phyloP scores from a whole-genome alignment of 2,329 filamentous ascomycete species.

The Aspergillus intermedius region DNA sequence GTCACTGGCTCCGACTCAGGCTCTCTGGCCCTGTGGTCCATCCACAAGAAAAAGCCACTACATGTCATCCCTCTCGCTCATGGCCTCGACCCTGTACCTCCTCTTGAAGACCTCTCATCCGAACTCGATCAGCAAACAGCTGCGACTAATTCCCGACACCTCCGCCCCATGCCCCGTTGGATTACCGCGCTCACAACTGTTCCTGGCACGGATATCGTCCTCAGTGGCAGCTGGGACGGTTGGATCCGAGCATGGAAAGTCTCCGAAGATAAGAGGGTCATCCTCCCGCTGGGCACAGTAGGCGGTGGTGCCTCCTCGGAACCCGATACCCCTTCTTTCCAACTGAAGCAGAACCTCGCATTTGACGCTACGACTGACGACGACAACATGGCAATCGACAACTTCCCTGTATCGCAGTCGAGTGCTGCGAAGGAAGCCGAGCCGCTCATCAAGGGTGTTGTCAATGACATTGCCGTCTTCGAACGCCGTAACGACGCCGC shows the following conservation, averaged over 20 bases:
- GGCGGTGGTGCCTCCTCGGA: slow-evolving; percentile 32
- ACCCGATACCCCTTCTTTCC: slow-evolving; percentile 25
- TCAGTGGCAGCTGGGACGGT: slow-evolving; percentile 94
- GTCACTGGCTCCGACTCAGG: slow-evolving; percentile 93
- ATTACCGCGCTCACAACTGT: slow-evolving; percentile 84
- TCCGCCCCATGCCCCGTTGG: slow-evolving; percentile 66
- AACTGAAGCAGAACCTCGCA: slow-evolving; percentile 29
- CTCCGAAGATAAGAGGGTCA: slow-evolving; percentile 70
- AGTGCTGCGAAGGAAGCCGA: slow-evolving; percentile 7
- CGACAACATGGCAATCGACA: slow-evolving; percentile 18
- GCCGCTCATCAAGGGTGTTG: slow-evolving; percentile 60
- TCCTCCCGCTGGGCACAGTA: slow-evolving; percentile 66
- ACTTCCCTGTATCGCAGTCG: slow-evolving; percentile 9
- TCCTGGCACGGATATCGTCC: slow-evolving; percentile 81
- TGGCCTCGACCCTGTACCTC: slow-evolving; percentile 68
- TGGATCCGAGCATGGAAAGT: slow-evolving; percentile 79
- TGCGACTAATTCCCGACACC: slow-evolving; percentile 35
- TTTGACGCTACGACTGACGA: slow-evolving; percentile 23
- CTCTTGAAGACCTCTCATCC: slow-evolving; percentile 65
- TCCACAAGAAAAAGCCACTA: slow-evolving; percentile 91
- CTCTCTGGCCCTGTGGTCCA: slow-evolving; percentile 75
- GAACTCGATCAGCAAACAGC: slow-evolving; percentile 57
- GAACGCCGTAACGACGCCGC: slow-evolving; percentile 57
- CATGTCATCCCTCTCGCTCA: slow-evolving; percentile 75
- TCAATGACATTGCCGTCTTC: slow-evolving; percentile 84